A percentile compares a stretch with the other conserved stretches of the same genome.
These are phyloP conservation scores for Suillus bovinus DNA, from an alignment of 768 basidiomycete genomes.

Conservation along the genomic window DNA sequence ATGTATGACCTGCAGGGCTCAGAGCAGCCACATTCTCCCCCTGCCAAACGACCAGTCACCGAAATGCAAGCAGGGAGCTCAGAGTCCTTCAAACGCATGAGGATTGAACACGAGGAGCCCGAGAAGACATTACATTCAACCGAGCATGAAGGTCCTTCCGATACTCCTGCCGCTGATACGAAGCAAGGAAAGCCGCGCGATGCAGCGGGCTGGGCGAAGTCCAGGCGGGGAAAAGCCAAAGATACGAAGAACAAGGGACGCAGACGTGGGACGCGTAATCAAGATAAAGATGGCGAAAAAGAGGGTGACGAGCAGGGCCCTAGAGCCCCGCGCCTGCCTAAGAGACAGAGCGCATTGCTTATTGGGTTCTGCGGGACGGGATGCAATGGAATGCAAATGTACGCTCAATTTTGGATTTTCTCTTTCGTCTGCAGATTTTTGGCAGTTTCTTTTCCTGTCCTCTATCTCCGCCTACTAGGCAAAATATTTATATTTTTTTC, in stretches of 20 bases:
- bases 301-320: slow-evolving; percentile 17
- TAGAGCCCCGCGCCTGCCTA: slow-evolving; percentile 68
- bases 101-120: slow-evolving; percentile 6
- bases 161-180: slow-evolving; percentile 8
- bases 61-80: slow-evolving; percentile 6
- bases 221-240: slow-evolving; percentile 39
- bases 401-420: slow-evolving; percentile 32
- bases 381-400: slow-evolving; percentile 97
- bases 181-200: slow-evolving; percentile 20
- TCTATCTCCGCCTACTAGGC: not conserved
- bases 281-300: slow-evolving; percentile 27
- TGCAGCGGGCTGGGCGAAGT: slow-evolving; percentile 34
- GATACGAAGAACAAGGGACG: slow-evolving; percentile 37
- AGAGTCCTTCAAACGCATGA: slow-evolving; percentile 16
- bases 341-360: slow-evolving; percentile 80
- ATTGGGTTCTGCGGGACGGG: slow-evolving; percentile 93
- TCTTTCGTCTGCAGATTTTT: not conserved
- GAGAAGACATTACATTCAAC: slow-evolving; percentile 1
- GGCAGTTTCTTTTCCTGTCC: not conserved
- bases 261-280: slow-evolving; percentile 43
- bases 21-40: slow-evolving; percentile 5
- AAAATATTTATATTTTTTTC: not conserved
- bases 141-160: not conserved
- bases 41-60: slow-evolving; percentile 12
- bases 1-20: slow-evolving; percentile 10